These are phyloP conservation scores for Westerdykella ornata DNA, from an alignment of 2,329 filamentous ascomycete species.

Conservation along the genomic window DNA sequence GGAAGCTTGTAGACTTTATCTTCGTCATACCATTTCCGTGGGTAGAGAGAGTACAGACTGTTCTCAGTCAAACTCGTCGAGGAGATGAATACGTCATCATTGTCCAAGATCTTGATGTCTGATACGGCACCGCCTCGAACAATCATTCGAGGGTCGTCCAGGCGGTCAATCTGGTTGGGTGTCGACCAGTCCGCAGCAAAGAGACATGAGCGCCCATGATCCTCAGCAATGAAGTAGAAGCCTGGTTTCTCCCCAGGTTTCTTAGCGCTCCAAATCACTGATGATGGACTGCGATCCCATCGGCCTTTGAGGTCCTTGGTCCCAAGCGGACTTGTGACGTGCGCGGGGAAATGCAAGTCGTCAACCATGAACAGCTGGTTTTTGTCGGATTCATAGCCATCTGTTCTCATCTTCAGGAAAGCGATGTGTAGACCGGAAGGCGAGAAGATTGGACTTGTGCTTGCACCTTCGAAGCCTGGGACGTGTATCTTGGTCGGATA, in stretches of 20 bases:
- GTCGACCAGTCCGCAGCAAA: conserved; percentile 41
- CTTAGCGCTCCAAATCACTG: conserved; percentile 45
- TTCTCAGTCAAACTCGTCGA: conserved; percentile 66
- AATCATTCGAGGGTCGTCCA: conserved; percentile 20
- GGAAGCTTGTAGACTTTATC: conserved; percentile 16
- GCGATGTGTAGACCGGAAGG: conserved; percentile 63
- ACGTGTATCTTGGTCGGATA: conserved; percentile 51
- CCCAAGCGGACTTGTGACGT: conserved; percentile 37
- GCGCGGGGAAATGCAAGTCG: conserved; percentile 42
- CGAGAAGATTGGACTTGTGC: conserved; percentile 63
- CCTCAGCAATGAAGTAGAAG: conserved; percentile 69
- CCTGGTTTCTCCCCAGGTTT: conserved; percentile 45
- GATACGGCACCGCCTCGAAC: conserved; percentile 30
- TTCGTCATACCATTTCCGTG: conserved; percentile 8
- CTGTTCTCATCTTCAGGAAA: conserved; percentile 70
- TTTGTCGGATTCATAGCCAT: conserved; percentile 77
- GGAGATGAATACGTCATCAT: conserved; percentile 55
- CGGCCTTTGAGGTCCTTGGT: conserved; percentile 56
- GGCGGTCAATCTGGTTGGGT: neutral
- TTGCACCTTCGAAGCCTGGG: conserved; percentile 57
- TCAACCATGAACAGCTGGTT: conserved; percentile 59
- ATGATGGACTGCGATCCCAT: conserved; percentile 51
- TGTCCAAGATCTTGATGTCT: conserved; percentile 48
- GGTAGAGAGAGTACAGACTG: conserved; percentile 59
- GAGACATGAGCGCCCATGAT: conserved; percentile 59